A percentile compares a stretch with the other conserved stretches of the same genome.
Evolutionary conservation across 768 basidiomycete genomes (phyloP).

Genomic region (Russula compacta): DNA sequence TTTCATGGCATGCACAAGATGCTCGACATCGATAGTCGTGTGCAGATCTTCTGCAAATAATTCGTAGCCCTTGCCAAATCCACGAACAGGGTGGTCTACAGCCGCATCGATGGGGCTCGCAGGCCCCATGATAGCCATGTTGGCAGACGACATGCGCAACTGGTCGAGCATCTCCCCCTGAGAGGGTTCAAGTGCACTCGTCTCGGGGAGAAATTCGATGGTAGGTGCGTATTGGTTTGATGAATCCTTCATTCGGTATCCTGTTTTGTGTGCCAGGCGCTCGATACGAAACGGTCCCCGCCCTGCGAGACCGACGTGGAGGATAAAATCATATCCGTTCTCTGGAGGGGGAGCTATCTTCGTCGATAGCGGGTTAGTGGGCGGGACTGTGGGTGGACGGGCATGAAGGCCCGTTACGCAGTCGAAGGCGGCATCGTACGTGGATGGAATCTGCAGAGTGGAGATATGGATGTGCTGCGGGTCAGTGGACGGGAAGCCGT

Average conservation of each 20-base stretch:
- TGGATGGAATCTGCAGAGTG: slow-evolving; percentile 47
- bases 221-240: slow-evolving; percentile 45
- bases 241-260: slow-evolving; percentile 65
- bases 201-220: slow-evolving; percentile 25
- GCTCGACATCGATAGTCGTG: slow-evolving; percentile 45
- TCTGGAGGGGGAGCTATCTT: slow-evolving; percentile 36
- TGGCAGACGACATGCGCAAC: slow-evolving; percentile 23
- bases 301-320: slow-evolving; percentile 66
- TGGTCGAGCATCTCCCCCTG: slow-evolving; percentile 34
- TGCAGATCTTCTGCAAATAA: slow-evolving; percentile 42
- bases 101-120: slow-evolving; percentile 5
- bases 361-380: slow-evolving; percentile 24
- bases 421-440: slow-evolving; percentile 48
- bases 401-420: slow-evolving; percentile 51
- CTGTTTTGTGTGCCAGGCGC: slow-evolving; percentile 52
- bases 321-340: slow-evolving; percentile 58
- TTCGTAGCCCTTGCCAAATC: slow-evolving; percentile 36
- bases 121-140: slow-evolving; percentile 7
- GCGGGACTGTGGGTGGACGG: slow-evolving; percentile 41
- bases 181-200: slow-evolving; percentile 11
- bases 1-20: slow-evolving; percentile 45
- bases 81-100: slow-evolving; percentile 18
- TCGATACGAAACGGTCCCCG: slow-evolving; percentile 62
- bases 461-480: slow-evolving; percentile 49
- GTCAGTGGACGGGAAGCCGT: slow-evolving; percentile 10